These are phyloP conservation scores for Rhizophlyctis rosea DNA, from an alignment of 192 early-diverging fungal genomes.

Conservation along the genomic window DNA sequence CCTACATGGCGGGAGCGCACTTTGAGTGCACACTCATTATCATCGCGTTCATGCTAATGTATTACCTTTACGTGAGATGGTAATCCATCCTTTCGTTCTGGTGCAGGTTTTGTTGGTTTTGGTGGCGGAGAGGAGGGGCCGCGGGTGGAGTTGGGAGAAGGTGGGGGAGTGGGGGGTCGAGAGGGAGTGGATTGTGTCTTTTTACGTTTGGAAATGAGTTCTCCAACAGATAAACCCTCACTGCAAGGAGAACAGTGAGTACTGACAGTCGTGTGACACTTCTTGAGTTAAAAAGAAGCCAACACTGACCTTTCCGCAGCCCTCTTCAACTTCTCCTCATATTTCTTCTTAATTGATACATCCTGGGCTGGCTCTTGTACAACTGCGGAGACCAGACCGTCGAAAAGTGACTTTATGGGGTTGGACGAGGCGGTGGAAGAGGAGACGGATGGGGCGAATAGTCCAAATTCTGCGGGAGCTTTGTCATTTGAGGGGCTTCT, in stretches of 20 bases:
- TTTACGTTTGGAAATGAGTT: constrained; percentile 39
- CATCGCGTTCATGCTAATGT: too few species aligned
- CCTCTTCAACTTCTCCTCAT: constrained; percentile 59
- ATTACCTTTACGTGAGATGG: constrained; percentile 36
- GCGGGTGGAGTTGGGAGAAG: background rate
- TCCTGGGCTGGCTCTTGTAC: background rate
- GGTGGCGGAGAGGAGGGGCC: background rate
- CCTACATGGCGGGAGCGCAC: background rate
- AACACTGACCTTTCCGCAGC: constrained; percentile 53
- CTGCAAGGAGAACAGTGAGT: constrained; percentile 17
- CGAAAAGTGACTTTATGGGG: background rate
- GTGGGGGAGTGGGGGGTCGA: constrained; percentile 1
- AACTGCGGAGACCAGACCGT: constrained; percentile 11
- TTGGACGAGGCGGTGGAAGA: background rate
- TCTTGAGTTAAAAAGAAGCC: constrained; percentile 18
- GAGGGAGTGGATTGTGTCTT: constrained; percentile 1
- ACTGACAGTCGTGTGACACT: background rate
- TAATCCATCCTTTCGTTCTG: constrained; percentile 13
- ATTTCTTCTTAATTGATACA: constrained; percentile 48
- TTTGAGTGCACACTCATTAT: too few species aligned
- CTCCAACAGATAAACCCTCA: constrained; percentile 45
- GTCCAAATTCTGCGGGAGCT: background rate
- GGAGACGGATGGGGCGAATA: background rate
- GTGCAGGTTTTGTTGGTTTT: constrained; percentile 28
- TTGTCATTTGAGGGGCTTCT: background rate